Evolutionary conservation across 2,329 filamentous ascomycete genomes (phyloP), one percentile per base, ranked within the genome.

Genomic region (Calonectria naviculata): DNA sequence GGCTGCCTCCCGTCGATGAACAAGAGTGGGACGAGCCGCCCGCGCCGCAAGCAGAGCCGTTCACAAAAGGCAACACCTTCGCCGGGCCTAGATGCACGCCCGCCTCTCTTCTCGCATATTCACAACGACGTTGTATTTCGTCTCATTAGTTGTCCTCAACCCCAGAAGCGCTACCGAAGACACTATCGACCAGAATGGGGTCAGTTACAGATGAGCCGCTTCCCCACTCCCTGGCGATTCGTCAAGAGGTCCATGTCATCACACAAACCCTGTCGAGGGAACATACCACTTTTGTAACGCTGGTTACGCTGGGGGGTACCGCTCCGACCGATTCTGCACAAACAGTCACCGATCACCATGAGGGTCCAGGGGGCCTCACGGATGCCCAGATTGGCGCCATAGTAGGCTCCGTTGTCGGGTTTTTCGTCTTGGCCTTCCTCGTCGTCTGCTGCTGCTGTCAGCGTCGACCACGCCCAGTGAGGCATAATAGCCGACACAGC

Each of bases 321-420:
- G 67, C n/a, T 17, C 31, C 71, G 21, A 67, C 71, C 15, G 61
- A 67, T 46, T 63, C 65, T 29, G 70, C 71, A 8, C 61, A 56
- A 41, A 54, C 74, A 26, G 69, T 72, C 4, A 73, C 70, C 36
- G 67, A 70, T 65, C 54, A 74, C 15, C 76, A 74, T 21, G 54
- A 66, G 19, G 71, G 68, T 29, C 52, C 67, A 12, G 72, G 68
- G 8, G 80, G 78, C 10, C 78, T 86, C 4, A 81, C 79, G 0
- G 76, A 80, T 29, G 78, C 74, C n/a, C 78, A 85, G 60, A 80
- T 87, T 34, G 85, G 84, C 6, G 85, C 81, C 44, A 83, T 87
- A 21, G 74, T 85, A 2, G 85, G 85, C 31, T 81, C 81, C 38
- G 71, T 86, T 2, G 76, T 84, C 13, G 84, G 81, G 2, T 74